Conservation (phyloP, 1,284 basidiomycete genomes). For the Cutaneotrichosporon sp. region DNA sequence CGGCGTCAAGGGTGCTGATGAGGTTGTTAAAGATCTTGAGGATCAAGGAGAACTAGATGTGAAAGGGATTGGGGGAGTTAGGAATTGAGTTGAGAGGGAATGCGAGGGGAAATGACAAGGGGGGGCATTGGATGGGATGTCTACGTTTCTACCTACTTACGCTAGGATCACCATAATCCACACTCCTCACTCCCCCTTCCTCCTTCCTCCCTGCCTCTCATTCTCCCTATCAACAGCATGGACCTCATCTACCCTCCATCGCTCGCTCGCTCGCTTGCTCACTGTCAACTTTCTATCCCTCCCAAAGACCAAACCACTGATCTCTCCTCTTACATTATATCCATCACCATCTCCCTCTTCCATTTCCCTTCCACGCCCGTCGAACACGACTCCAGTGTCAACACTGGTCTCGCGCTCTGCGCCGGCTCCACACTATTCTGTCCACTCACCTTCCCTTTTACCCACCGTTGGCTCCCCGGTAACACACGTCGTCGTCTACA, state of each 20-base stretch:
- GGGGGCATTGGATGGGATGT: too few relatives aligned
- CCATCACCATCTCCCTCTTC: background rate
- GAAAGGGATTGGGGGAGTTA: too few relatives aligned
- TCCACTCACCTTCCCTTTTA: constrained; percentile 2
- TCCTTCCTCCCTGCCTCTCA: too few relatives aligned
- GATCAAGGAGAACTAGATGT: too few relatives aligned
- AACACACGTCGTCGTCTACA: background rate
- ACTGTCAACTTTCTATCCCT: background rate
- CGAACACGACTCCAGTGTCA: constrained; percentile 4
- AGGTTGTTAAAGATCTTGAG: background rate
- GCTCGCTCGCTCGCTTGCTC: background rate
- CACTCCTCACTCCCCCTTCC: background rate
- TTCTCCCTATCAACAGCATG: background rate
- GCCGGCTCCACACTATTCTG: background rate
- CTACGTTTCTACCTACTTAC: too few relatives aligned
- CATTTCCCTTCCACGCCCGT: background rate
- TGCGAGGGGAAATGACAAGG: too few relatives aligned
- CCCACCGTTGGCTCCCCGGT: background rate
- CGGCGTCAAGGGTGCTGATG: background rate
- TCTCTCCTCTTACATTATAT: background rate
- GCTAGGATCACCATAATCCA: background rate
- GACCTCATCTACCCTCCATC: background rate
- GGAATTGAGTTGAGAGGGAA: too few relatives aligned
- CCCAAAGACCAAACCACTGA: too few relatives aligned
- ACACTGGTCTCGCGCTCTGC: constrained; percentile 7